Evolutionary conservation across 495 filamentous ascomycete genomes (phyloP).

Genomic region (Achaetomiella virescens): DNA sequence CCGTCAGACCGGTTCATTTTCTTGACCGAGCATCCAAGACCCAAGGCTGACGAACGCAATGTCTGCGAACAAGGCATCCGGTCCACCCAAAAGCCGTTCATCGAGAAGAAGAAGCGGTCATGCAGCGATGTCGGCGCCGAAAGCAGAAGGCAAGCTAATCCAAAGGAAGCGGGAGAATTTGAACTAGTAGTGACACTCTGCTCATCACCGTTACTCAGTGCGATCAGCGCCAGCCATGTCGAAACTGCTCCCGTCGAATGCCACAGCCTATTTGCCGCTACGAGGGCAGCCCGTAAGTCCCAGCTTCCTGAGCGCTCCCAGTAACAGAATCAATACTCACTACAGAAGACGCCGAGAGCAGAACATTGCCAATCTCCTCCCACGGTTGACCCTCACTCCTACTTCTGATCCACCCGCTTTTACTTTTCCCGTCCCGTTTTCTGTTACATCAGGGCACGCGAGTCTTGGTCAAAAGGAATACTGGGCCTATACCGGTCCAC

Average conservation of each 20-base stretch:
- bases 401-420: not conserved
- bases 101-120: slow-evolving; percentile 10
- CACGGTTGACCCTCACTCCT: not conserved
- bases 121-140: slow-evolving; percentile 15
- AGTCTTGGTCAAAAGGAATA: no score
- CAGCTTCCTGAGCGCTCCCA: not conserved
- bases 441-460: no score
- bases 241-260: slow-evolving; percentile 12
- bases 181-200: no score
- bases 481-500: no score
- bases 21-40: no score
- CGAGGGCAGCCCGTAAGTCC: slow-evolving; percentile 9
- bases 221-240: slow-evolving; percentile 10
- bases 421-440: no score
- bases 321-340: not conserved
- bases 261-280: slow-evolving; percentile 11
- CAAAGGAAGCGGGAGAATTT: not conserved
- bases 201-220: slow-evolving; percentile 4
- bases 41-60: no score
- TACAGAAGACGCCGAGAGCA: not conserved
- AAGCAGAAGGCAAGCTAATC: slow-evolving; percentile 13
- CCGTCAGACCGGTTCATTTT: no score
- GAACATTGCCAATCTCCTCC: not conserved
- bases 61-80: no score
- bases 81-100: not conserved